Evolutionary conservation across 345 rosid species (phyloP), one percentile per base, ranked within the genome.

Genomic region (Turritis glabra): DNA sequence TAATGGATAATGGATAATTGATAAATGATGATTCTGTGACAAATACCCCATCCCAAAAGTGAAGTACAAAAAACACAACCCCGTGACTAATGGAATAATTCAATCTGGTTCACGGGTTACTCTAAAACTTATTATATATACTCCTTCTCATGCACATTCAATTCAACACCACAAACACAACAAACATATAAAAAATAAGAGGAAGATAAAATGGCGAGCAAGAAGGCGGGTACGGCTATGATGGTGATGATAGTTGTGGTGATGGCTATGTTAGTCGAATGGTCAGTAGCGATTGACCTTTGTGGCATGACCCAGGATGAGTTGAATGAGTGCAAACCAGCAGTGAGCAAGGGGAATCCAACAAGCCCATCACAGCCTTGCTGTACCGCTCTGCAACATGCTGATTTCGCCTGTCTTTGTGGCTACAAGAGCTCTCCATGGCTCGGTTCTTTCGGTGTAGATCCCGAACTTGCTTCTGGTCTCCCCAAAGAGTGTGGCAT

Each of bases 361-460:
- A 84, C 75, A 1, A 85, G 67, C 8, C 94, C 97, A 0, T 29
- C 91, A 1, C 13, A 65, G 4, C 71, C 37, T 2, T 92, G 98
- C 32, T 90, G 96, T 76, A 7, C 74, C 64, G 90, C 86, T 13
- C 78, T 89, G 1, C 10, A 67, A 12, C 84, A 64, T 1, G 95
- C 91, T 3, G 80, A 92, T 72, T 75, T 83, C 68, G 53, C 43
- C 1, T 90, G 96, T 76, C 80, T 92, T 13, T 88, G 98, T 59
- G 84, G 84, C 10, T 90, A 88, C 58, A 86, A 74, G 74, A 80
- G 78, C 37, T 87, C 90, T 0, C 40, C 72, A 8, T 9, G 72
- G 84, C 73, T 90, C 68, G 88, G 87, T 22, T 23, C 88, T 25
- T 69, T 87, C 4, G 95, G 95, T 35, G 86, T 92, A 70, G 93